Evolutionary conservation across 1,284 basidiomycete species (phyloP), one percentile per base, ranked within the genome.

Genomic region (Leccinum griseonigrum): DNA sequence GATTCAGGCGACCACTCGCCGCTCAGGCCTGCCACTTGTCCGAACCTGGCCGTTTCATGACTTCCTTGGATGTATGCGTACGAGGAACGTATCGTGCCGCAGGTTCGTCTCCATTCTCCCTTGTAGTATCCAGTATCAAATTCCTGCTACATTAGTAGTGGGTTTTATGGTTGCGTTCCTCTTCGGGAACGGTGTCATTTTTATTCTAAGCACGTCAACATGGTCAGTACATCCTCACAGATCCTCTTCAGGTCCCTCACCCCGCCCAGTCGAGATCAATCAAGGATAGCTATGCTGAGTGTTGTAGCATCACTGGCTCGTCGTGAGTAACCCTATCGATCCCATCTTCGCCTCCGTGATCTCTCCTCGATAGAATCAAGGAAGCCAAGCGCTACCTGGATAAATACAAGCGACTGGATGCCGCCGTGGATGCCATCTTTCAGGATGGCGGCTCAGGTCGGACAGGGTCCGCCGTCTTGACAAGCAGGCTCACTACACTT

Each of bases 331-430:
- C 54, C 43, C 86, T 82, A 48, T 40, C 34, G 28, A 4, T 16
- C 51, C 28, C 51, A 52, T 52, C 51, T 48, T 16, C 51, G 28
- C 16, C 14, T 56, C 28, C 43, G 26, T 56, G 52, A 58, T 60
- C 61, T n/a, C 54, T 18, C 31, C 50, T 53, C 32, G 32, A 61
- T 68, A 70, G 76, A 70, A 66, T 60, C 60, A 84, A 79, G 67
- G 90, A 93, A 60, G 92, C 92, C n/a, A 83, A 77, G 64, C 84
- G 84, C 61, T 91, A 85, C 74, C 74, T 95, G 58, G 87, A 91
- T 68, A 85, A 86, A 63, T 80, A 90, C 75, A 85, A 84, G 71
- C 82, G 86, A 40, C 73, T 93, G 52, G 92, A 95, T 58, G 75
- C 80, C 10, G 92, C 94, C 10, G 78, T 94, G 50, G 88, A 95